Evolutionary conservation across 2,329 filamentous ascomycete species (phyloP).

Genomic region (Leptographium lundbergii): DNA sequence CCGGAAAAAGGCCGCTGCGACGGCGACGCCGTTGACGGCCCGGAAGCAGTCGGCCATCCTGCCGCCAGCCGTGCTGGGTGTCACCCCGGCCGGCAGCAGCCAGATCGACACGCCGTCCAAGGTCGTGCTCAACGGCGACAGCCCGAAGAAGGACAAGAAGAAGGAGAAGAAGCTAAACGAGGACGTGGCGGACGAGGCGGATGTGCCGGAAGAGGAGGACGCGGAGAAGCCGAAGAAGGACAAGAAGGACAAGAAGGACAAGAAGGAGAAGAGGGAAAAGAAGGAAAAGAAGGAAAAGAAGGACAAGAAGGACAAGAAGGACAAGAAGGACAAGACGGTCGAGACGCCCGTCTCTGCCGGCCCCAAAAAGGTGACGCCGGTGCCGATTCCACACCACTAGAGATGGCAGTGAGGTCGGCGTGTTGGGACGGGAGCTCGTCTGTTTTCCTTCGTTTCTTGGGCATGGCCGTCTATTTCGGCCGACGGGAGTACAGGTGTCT

Average conservation of each 20-base stretch:
- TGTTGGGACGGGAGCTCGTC: neutral
- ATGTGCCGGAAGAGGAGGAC: neutral
- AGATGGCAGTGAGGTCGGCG: neutral
- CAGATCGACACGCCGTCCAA: conserved; percentile 10
- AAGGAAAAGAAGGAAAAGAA: conserved; percentile 2
- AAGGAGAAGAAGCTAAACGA: conserved; percentile 2
- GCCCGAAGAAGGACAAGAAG: conserved; percentile 3
- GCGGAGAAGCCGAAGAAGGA: neutral
- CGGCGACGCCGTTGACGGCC: neutral
- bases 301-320: neutral
- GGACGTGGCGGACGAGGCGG: neutral
- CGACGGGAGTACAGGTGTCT: no score
- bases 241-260: conserved; percentile 1
- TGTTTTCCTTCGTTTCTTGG: neutral
- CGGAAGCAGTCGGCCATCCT: conserved; percentile 5
- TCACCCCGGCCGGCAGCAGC: neutral
- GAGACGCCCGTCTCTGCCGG: neutral
- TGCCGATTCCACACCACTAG: conserved; percentile 8
- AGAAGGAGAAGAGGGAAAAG: conserved; percentile 9
- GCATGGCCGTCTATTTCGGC: no score
- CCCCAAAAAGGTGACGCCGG: conserved; percentile 11
- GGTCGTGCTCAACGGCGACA: conserved; percentile 1
- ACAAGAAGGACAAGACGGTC: neutral
- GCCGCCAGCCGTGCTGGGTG: neutral
- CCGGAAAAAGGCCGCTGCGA: neutral